These are phyloP conservation scores for Platismatia glauca DNA, from an alignment of 495 filamentous ascomycete genomes.

Conservation along the genomic window DNA sequence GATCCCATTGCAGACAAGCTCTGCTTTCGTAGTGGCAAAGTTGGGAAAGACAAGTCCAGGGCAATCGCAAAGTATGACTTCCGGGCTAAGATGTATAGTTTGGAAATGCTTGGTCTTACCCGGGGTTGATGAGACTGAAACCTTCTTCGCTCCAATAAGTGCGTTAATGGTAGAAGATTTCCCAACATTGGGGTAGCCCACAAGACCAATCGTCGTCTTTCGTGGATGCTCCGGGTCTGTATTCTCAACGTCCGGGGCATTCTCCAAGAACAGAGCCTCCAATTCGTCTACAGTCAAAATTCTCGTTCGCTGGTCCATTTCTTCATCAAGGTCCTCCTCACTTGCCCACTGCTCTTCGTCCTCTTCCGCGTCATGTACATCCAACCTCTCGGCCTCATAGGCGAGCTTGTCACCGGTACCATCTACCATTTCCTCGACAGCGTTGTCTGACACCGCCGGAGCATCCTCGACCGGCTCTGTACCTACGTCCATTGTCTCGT, in stretches of 20 bases:
- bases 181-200: slow-evolving; percentile 98
- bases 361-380: slow-evolving; percentile 29
- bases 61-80: slow-evolving; percentile 92
- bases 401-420: slow-evolving; percentile 29
- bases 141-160: slow-evolving; percentile 93
- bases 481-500: slow-evolving; percentile 53
- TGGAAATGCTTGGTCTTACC: slow-evolving; percentile 99
- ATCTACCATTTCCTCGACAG: slow-evolving; percentile 34
- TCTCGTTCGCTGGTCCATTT: slow-evolving; percentile 51
- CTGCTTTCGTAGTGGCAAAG: slow-evolving; percentile 92
- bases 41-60: slow-evolving; percentile 98
- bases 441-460: slow-evolving; percentile 26
- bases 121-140: slow-evolving; percentile 93
- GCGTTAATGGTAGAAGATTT: slow-evolving; percentile 99
- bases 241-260: slow-evolving; percentile 48
- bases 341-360: slow-evolving; percentile 31
- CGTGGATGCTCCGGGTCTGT: slow-evolving; percentile 37
- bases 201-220: slow-evolving; percentile 84
- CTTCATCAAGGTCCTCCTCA: slow-evolving; percentile 36
- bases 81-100: slow-evolving; percentile 84
- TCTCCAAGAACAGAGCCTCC: slow-evolving; percentile 75
- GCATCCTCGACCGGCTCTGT: slow-evolving; percentile 38
- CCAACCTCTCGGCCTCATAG: slow-evolving; percentile 32
- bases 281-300: slow-evolving; percentile 90
- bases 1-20: slow-evolving; percentile 91